phyloP scores from a whole-genome alignment of 345 rosid species.

The Heritiera littoralis region DNA sequence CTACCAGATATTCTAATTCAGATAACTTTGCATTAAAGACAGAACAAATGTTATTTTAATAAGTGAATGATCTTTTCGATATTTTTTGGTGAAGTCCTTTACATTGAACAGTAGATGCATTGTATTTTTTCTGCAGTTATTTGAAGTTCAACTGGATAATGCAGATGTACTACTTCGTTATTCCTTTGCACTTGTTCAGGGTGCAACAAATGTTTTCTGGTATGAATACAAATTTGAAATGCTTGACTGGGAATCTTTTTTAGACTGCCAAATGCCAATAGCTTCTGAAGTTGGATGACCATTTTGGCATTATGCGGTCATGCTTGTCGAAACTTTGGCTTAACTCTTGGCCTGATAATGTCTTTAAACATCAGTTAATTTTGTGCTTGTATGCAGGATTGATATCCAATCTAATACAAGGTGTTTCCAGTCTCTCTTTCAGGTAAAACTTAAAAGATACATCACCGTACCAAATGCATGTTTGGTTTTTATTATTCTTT shows the following conservation, averaged over 20 bases:
- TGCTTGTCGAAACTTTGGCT: background rate
- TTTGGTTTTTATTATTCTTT: background rate
- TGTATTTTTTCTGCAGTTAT: slow-evolving; percentile 54
- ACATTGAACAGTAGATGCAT: background rate
- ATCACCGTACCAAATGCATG: background rate
- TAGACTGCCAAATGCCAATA: background rate
- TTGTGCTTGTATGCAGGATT: slow-evolving; percentile 57
- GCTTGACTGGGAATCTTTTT: slow-evolving; percentile 16
- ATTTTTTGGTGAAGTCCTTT: background rate
- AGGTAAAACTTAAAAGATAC: slow-evolving; percentile 37
- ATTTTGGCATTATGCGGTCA: background rate
- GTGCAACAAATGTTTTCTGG: slow-evolving; percentile 98
- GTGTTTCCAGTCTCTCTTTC: slow-evolving; percentile 75
- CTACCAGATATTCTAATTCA: background rate
- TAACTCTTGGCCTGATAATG: background rate
- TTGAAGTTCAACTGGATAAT: slow-evolving; percentile 74
- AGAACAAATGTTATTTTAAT: background rate
- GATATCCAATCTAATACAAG: slow-evolving; percentile 85
- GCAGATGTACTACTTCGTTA: slow-evolving; percentile 76
- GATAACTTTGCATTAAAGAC: background rate
- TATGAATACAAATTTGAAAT: slow-evolving; percentile 36
- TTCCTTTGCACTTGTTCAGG: slow-evolving; percentile 96
- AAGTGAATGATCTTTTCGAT: background rate
- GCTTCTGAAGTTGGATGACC: background rate
- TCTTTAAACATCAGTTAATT: background rate